Evolutionary conservation across 2,329 filamentous ascomycete species (phyloP).

Genomic region (Calonectria pteridis): DNA sequence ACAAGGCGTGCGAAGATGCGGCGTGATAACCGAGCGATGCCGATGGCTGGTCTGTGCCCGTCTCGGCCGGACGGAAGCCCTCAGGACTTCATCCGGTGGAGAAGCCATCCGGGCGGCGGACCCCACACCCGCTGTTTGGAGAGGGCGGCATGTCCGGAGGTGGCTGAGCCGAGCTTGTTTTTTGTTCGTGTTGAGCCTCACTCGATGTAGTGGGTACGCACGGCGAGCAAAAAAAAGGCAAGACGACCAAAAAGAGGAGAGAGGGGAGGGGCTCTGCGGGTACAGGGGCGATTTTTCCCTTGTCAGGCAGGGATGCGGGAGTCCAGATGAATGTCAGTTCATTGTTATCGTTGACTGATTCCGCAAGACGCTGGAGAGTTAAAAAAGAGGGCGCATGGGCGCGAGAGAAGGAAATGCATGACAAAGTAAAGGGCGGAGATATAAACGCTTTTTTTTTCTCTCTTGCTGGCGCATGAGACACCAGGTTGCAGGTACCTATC

Average conservation of each 20-base stretch:
- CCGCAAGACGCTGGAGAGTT: neutral
- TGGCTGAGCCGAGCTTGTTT: constrained; percentile 21
- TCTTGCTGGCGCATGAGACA: neutral
- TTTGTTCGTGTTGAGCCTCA: constrained; percentile 10
- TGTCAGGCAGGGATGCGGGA: neutral
- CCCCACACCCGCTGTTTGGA: constrained; percentile 21
- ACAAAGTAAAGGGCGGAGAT: neutral
- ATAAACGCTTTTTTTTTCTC: neutral
- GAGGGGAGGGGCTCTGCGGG: neutral
- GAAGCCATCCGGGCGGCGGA: constrained; percentile 26
- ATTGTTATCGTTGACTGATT: constrained; percentile 13
- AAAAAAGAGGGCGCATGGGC: neutral
- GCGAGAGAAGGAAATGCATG: constrained; percentile 7
- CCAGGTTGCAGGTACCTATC: neutral
- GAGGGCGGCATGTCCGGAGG: constrained; percentile 31
- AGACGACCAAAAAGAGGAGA: neutral
- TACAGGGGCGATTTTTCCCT: neutral
- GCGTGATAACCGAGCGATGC: constrained; percentile 43
- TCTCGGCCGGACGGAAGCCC: constrained; percentile 44
- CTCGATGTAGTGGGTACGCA: neutral
- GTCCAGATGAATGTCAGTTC: constrained; percentile 2
- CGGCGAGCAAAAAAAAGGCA: too few relatives aligned
- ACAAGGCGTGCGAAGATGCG: neutral
- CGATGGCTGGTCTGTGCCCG: constrained; percentile 44
- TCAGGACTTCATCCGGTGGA: constrained; percentile 32